Evolutionary conservation across 2,329 filamentous ascomycete genomes (phyloP).

Genomic region (Clarireedia hainanense): DNA sequence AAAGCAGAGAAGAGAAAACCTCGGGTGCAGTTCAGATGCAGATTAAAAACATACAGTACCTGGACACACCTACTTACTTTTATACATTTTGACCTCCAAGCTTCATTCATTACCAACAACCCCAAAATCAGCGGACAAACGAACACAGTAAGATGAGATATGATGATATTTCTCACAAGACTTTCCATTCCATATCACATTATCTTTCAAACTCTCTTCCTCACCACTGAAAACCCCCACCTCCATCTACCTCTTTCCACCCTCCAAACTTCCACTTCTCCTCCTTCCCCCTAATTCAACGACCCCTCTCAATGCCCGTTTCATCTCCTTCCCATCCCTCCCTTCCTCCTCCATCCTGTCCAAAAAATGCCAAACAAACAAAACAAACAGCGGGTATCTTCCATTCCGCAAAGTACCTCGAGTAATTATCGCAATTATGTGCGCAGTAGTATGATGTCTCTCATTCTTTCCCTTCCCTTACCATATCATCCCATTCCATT

Average conservation of each 20-base stretch:
- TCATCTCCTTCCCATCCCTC: not conserved
- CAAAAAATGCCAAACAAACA: not conserved
- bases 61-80: no score
- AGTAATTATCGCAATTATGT: not conserved
- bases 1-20: no score
- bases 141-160: no score
- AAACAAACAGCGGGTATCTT: not conserved
- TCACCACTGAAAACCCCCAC: conserved; percentile 4
- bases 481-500: not conserved
- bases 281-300: no score
- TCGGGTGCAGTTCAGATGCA: no score
- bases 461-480: not conserved
- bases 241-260: not conserved
- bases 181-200: not conserved
- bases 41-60: no score
- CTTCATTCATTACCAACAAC: no score
- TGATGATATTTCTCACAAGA: no score
- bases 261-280: not conserved
- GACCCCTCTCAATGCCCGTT: no score
- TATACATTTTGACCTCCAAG: no score
- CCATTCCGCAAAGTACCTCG: not conserved
- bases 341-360: not conserved
- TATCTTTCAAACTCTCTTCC: not conserved
- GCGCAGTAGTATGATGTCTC: not conserved
- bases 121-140: no score